Conservation (phyloP, 2,329 filamentous ascomycete genomes). For the Stachybotrys chartarum region DNA sequence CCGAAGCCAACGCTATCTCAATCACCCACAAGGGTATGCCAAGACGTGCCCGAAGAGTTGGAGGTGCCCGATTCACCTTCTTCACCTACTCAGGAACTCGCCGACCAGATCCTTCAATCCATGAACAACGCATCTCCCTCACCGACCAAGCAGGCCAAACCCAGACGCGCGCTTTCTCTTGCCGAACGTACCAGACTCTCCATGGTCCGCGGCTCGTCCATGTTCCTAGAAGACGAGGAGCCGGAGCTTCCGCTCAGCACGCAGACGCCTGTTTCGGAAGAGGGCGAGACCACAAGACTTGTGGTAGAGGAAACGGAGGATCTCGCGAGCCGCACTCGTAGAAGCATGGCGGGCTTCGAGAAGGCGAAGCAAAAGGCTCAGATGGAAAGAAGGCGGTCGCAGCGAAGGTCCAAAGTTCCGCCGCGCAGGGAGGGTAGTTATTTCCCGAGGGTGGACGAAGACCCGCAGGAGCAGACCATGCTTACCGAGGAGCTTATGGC, state of each 20-base stretch:
- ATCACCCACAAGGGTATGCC: background rate
- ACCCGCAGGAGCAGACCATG: constrained; percentile 32
- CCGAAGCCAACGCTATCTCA: background rate
- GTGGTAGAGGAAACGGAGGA: constrained; percentile 33
- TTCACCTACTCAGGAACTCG: constrained; percentile 42
- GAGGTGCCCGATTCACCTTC: constrained; percentile 5
- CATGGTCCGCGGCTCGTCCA: constrained; percentile 56
- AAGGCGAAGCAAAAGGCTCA: constrained; percentile 54
- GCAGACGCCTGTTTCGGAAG: constrained; percentile 4
- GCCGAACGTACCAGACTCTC: constrained; percentile 76
- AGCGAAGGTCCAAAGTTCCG: constrained; percentile 34
- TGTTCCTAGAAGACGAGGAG: constrained; percentile 23
- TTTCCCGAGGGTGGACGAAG: constrained; percentile 43
- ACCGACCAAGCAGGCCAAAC: constrained; percentile 40
- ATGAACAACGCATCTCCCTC: constrained; percentile 51
- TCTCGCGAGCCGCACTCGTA: constrained; percentile 49
- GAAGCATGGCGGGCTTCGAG: constrained; percentile 56
- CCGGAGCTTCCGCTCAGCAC: constrained; percentile 13
- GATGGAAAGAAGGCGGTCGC: constrained; percentile 45
- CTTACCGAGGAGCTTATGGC: constrained; percentile 63
- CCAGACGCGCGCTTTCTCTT: constrained; percentile 53
- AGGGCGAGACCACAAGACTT: constrained; percentile 10
- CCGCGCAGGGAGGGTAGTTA: constrained; percentile 34
- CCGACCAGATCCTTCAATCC: constrained; percentile 49
- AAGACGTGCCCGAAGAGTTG: background rate